Base-by-base conservation (phyloP, 192 early-diverging fungal species). In the Gamsiella multidivaricata region DNA sequence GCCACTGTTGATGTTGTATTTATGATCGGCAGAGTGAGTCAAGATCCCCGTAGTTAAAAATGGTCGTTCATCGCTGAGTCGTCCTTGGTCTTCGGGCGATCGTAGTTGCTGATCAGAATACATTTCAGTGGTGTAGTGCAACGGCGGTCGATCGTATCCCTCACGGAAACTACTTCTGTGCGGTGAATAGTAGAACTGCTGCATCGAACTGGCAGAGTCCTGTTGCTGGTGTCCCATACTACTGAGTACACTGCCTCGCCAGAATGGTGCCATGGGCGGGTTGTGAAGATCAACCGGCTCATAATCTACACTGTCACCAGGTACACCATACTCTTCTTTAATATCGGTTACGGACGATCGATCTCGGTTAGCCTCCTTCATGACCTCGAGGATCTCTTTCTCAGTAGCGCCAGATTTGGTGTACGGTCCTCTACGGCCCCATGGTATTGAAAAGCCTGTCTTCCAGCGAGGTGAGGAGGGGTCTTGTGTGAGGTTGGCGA, bases 161-260 rank as follows among this genome's bases (percentile, higher is more conserved):
- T n/a, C n/a, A n/a, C n/a, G n/a, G n/a, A n/a, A n/a, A n/a, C n/a
- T n/a, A n/a, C n/a, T n/a, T n/a, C 37, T 46, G 31, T 61, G 31
- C 11, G 52, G 51, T 18, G 41, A 28, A 26, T 66, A 34, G 34
- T 75, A 75, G 47, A 66, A 66, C 51, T 75, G 71, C 26, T 75
- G 71, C 63, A 75, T 75, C 23, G 71, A 75, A 32, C 42, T 50
- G 10, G 66, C 71, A 41, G 71, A 75, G n/a, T 75, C 71, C 26
- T 61, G 63, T 18, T 66, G 71, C 12, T 52, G 62, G 26, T 64
- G 57, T 11, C 37, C 54, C 3, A 43, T 47, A 20, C 58, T 37
- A 32, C 54, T 41, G 7, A 32, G 29, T 10, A n/a, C n/a, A n/a
- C n/a, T n/a, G n/a, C n/a, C n/a, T n/a, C n/a, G n/a, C n/a, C n/a